Evolutionary conservation across 345 rosid genomes (phyloP), one percentile per base, ranked within the genome.

Genomic region (Eucalyptus caleyi): DNA sequence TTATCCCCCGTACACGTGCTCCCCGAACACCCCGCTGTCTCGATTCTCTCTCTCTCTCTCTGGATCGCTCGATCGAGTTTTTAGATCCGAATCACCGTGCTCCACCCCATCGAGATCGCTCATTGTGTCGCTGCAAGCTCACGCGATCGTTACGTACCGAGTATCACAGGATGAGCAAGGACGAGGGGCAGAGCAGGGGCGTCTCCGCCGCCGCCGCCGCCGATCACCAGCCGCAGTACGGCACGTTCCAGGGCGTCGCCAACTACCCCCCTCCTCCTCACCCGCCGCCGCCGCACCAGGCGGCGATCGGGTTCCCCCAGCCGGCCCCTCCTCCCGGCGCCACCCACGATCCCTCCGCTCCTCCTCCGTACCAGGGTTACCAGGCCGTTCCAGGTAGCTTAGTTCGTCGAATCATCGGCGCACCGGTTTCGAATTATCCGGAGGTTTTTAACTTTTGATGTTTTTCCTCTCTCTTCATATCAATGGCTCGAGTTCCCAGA

Each of bases 181-280:
- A 45, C 86, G 77, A 42, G 2, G 89, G 37, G 89, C 86, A 90
- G 47, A 85, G 83, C n/a, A 87, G 60, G 42, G 9, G 87, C 86
- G 86, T 7, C 53, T 9, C 40, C 59, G 13, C 42, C 50, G 50
- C 44, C 72, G 87, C 3, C 50, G 34, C 16, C 87, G 37, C 23
- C 87, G 77, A 32, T 69, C 88, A 26, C 86, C 77, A 24, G 65
- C 91, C 86, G 11, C 98, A 96, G 50, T 98, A 98, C 92, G 99
- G 98, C 23, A 97, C 99, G 11, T 98, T 98, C 92, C 99, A 98
- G 92, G 99, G 99, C 85, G 99, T 97, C 51, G 96, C 98, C 88
- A 97, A 96, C 91, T 98, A 95, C 92, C 98, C 99, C 13, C 96
- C 97, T 53, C 95, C 96, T 77, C 94, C 81, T 13, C 95, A 91